A percentile compares a stretch with the other conserved stretches of the same genome.
Conservation (phyloP, 768 basidiomycete species). For the Leucocoprinus sp. region DNA sequence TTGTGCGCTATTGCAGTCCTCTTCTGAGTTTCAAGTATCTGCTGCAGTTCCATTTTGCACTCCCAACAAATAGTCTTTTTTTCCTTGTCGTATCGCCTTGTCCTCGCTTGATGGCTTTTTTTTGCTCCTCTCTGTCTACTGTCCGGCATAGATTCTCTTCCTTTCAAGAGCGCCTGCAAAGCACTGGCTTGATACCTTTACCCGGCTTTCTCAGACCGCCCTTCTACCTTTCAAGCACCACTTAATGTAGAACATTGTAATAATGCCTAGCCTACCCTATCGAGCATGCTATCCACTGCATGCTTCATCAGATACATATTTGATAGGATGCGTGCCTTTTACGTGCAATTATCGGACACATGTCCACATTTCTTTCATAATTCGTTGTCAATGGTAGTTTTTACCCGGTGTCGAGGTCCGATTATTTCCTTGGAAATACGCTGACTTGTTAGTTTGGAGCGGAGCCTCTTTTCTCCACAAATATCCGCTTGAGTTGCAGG, state of each 20-base stretch:
- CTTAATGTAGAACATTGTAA: slow-evolving; percentile 6
- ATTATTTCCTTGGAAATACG: no score
- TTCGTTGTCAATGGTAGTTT: no score
- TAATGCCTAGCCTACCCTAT: no score
- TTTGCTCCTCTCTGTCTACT: slow-evolving; percentile 6
- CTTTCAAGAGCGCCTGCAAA: background rate
- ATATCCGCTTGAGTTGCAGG: no score
- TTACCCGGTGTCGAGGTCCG: no score
- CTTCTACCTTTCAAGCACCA: background rate
- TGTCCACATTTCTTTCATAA: no score
- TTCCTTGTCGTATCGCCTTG: background rate
- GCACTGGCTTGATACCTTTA: background rate
- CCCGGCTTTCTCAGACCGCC: slow-evolving; percentile 1
- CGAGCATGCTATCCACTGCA: no score
- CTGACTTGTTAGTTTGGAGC: no score
- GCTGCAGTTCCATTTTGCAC: background rate
- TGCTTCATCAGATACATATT: no score
- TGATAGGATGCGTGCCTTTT: no score
- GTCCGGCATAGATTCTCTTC: background rate
- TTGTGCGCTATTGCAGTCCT: background rate
- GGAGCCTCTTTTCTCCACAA: no score
- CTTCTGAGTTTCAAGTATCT: background rate
- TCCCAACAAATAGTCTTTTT: background rate
- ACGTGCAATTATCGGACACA: no score
- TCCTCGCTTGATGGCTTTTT: background rate